Conservation (phyloP, 495 filamentous ascomycete genomes). For the Terfezia claveryi region DNA sequence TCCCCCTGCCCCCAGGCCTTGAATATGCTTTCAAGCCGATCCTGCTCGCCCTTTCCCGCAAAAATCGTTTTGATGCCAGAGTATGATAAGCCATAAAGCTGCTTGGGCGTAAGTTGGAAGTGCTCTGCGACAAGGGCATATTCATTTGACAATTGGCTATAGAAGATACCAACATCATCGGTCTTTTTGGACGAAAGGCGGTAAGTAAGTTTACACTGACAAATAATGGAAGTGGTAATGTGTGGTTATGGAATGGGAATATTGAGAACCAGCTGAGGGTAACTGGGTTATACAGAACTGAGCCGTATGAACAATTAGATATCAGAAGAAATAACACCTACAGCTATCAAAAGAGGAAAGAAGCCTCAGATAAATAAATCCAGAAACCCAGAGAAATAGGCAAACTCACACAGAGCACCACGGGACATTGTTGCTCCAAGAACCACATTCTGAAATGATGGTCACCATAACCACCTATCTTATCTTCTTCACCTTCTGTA, state of each 20-base stretch:
- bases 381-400: constrained; percentile 4
- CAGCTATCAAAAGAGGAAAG: not conserved
- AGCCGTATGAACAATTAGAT: too few relatives aligned
- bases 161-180: constrained; percentile 72
- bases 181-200: constrained; percentile 29
- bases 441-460: constrained; percentile 59
- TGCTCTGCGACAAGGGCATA: constrained; percentile 51
- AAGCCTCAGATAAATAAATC: constrained; percentile 3
- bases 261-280: too few relatives aligned
- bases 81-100: constrained; percentile 35
- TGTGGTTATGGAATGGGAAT: too few relatives aligned
- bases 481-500: not conserved
- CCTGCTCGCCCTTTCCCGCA: constrained; percentile 37
- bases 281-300: too few relatives aligned
- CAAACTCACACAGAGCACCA: constrained; percentile 37
- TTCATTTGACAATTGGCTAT: constrained; percentile 57
- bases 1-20: constrained; percentile 10
- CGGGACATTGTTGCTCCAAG: constrained; percentile 26
- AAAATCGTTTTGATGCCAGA: constrained; percentile 43
- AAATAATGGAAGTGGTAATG: too few relatives aligned
- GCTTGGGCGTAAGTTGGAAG: constrained; percentile 34
- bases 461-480: constrained; percentile 36
- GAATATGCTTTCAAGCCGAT: constrained; percentile 31
- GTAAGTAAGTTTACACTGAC: too few relatives aligned
- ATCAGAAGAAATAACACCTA: too few relatives aligned